Evolutionary conservation across 495 filamentous ascomycete species (phyloP), one percentile per base, ranked within the genome.

Genomic region (Evernia prunastri): DNA sequence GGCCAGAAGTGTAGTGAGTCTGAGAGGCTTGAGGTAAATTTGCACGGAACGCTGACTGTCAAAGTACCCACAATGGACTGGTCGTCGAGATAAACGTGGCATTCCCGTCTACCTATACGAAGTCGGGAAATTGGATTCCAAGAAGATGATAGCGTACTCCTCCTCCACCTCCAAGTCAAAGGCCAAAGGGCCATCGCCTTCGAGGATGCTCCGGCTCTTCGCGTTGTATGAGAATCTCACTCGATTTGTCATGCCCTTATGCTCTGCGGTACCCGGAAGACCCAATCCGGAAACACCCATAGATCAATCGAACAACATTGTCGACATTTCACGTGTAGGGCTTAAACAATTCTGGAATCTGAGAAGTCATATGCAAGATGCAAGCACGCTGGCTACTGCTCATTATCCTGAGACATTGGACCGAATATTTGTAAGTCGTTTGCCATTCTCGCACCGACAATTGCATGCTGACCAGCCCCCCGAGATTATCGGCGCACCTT

Each of bases 11-110:
- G 81, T 95, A 80, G 90, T 92, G 76, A 61, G 82, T 77, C 23
- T 4, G 36, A 33, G 33, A 63, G 20, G 42, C 42, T 51, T 33
- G 20, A 31, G 42, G 37, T 18, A 8, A 12, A 4, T 36, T n/a
- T 3, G 23, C 33, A 51, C 59, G 36, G 23, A 13, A 51, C 33
- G 62, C 56, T 64, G 62, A 64, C 47, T 17, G 13, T 57, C 18
- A 31, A 69, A 94, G 88, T 95, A 96, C 72, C 91, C 91, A 25
- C 90, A 94, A 84, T 96, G 91, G 87, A 93, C 90, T 36, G 92
- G 92, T 23, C 86, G 89, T 66, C 82, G 92, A 64, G 91, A 96
- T 75, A 87, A 84, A 70, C 88, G 90, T 69, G 91, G 91, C 63
- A 93, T 95, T 68, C 92, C 92, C 3, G 80, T 96, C 66, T 96